Evolutionary conservation across 2,329 filamentous ascomycete species (phyloP).

Genomic region (Xylaria sp.): DNA sequence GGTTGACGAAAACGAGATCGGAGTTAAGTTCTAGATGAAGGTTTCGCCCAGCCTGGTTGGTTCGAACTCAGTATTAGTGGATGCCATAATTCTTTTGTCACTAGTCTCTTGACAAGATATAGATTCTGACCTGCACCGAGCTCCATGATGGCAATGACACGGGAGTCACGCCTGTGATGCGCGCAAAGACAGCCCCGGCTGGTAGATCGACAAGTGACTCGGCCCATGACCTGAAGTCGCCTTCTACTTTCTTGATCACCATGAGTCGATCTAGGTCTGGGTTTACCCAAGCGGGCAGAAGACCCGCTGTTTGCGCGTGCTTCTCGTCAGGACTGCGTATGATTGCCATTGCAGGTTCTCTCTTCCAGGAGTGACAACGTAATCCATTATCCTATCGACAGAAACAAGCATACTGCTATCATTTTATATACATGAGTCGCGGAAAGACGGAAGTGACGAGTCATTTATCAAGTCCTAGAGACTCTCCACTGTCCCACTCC

Average conservation of each 20-base stretch:
- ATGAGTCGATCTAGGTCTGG: constrained; percentile 31
- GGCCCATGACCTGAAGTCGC: constrained; percentile 27
- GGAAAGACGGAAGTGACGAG: constrained; percentile 25
- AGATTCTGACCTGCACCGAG: constrained; percentile 27
- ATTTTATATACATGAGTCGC: neutral
- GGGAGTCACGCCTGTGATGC: constrained; percentile 22
- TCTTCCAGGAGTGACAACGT: neutral
- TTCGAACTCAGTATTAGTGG: constrained; percentile 11
- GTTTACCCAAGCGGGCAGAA: constrained; percentile 34
- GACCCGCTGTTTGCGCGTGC: constrained; percentile 7
- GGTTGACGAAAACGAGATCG: constrained; percentile 27
- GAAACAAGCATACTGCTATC: neutral
- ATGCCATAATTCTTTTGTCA: neutral
- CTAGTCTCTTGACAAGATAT: neutral
- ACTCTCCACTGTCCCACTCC: constrained; percentile 27
- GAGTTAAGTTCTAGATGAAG: constrained; percentile 34
- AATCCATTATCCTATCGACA: neutral
- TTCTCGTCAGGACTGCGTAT: neutral
- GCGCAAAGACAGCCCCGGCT: constrained; percentile 33
- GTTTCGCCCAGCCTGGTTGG: constrained; percentile 16
- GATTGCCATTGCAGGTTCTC: constrained; percentile 8
- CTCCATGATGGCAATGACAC: constrained; percentile 14
- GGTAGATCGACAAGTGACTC: constrained; percentile 32
- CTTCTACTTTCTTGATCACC: constrained; percentile 17
- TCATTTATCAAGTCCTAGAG: constrained; percentile 23